These are phyloP conservation scores for Sedum album DNA, from an alignment of 164 flowering plant species.

Conservation along the genomic window DNA sequence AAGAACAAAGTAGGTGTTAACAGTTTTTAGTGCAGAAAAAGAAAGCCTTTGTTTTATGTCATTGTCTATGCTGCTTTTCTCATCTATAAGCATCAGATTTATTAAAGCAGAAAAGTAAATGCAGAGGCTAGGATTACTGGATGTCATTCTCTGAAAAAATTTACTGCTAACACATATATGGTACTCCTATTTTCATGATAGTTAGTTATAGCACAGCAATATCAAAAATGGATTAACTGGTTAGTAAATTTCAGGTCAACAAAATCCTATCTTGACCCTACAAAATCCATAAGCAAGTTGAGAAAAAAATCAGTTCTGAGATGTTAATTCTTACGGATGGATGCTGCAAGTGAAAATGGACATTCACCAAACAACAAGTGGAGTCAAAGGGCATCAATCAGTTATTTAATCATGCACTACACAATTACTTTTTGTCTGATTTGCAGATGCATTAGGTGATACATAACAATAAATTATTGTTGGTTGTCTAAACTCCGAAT, in stretches of 20 bases:
- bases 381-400: background rate
- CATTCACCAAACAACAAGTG: background rate
- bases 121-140: background rate
- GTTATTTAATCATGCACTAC: background rate
- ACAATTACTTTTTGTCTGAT: background rate
- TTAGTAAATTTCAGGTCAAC: background rate
- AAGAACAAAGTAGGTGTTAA: background rate
- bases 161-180: background rate
- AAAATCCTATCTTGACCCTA: background rate
- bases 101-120: background rate
- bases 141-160: background rate
- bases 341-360: background rate
- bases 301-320: background rate
- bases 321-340: background rate
- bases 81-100: background rate
- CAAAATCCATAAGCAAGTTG: background rate
- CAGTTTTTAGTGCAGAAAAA: background rate
- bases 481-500: background rate
- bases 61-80: background rate
- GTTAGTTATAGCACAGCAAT: background rate
- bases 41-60: background rate
- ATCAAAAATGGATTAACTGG: background rate
- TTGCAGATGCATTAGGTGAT: background rate
- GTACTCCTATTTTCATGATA: background rate
- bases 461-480: background rate